Percentiles rank a stretch among this genome's conserved stretches.
Evolutionary conservation across 176 grass and related monocot species (phyloP).

Genomic region (Luzula sylvatica): DNA sequence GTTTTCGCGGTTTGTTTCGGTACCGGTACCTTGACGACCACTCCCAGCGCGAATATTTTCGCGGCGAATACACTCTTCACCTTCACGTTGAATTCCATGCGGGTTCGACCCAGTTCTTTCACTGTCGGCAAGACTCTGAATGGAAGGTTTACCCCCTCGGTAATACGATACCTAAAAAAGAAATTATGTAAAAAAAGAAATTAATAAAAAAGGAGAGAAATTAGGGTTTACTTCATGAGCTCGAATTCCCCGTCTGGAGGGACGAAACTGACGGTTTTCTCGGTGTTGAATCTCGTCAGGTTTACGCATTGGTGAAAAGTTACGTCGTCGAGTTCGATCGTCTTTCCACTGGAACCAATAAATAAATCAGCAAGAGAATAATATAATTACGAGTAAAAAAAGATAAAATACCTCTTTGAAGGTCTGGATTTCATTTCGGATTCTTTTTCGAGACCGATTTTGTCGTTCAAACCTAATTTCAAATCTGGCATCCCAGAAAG

Average conservation of each 20-base stretch:
- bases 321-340: slow-evolving; percentile 98
- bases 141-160: slow-evolving; percentile 94
- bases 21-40: slow-evolving; percentile 93
- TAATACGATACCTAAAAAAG: slow-evolving; percentile 85
- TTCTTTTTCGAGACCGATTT: slow-evolving; percentile 98
- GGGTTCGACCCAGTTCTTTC: slow-evolving; percentile 94
- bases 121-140: slow-evolving; percentile 96
- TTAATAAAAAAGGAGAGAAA: slow-evolving; percentile 16
- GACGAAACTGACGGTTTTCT: slow-evolving; percentile 99
- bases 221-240: slow-evolving; percentile 94
- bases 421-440: slow-evolving; percentile 88
- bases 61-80: slow-evolving; percentile 98
- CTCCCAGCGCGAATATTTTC: slow-evolving; percentile 98
- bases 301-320: slow-evolving; percentile 99
- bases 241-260: slow-evolving; percentile 99
- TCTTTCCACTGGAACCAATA: slow-evolving; percentile 53
- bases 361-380: slow-evolving; percentile 4
- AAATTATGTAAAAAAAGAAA: slow-evolving; percentile 3
- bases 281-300: slow-evolving; percentile 97
- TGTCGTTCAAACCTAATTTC: slow-evolving; percentile 95
- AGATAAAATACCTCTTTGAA: slow-evolving; percentile 50
- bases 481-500: slow-evolving; percentile 99
- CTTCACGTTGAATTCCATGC: slow-evolving; percentile 97
- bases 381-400: not conserved
- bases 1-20: slow-evolving; percentile 98